phyloP scores from a whole-genome alignment of 2,329 filamentous ascomycete genomes.

The Fusarium newnesense region DNA sequence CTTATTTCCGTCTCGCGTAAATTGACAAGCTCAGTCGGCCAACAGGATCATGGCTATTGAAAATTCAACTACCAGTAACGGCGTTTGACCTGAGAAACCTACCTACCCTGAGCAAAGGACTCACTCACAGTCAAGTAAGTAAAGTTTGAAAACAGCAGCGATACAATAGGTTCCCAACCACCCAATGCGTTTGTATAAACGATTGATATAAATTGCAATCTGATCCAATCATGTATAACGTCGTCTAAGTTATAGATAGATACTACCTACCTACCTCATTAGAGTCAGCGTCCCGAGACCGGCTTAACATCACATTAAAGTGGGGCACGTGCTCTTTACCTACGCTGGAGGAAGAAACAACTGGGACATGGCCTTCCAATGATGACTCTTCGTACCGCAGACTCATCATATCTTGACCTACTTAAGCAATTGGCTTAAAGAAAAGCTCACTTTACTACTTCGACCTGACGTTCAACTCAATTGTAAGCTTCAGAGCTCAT shows the following conservation, averaged over 20 bases:
- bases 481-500: neutral
- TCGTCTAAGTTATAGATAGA: neutral
- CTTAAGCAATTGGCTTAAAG: conserved; percentile 17
- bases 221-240: neutral
- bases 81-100: neutral
- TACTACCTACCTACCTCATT: too few species aligned
- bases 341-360: conserved; percentile 7
- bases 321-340: conserved; percentile 4
- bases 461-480: conserved; percentile 6
- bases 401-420: conserved; percentile 23
- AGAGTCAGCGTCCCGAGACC: conserved; percentile 16
- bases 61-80: conserved; percentile 34
- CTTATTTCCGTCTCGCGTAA: neutral
- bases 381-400: conserved; percentile 29
- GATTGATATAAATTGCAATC: neutral
- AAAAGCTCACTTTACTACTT: conserved; percentile 17
- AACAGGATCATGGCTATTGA: conserved; percentile 33
- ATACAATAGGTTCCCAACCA: too few species aligned
- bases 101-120: neutral
- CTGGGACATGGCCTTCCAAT: conserved; percentile 12
- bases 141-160: neutral
- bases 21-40: conserved; percentile 9
- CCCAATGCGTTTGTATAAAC: neutral
- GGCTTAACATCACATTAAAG: conserved; percentile 7
- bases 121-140: neutral